phyloP scores from a whole-genome alignment of 768 basidiomycete genomes.

The Tulasnella sp. region DNA sequence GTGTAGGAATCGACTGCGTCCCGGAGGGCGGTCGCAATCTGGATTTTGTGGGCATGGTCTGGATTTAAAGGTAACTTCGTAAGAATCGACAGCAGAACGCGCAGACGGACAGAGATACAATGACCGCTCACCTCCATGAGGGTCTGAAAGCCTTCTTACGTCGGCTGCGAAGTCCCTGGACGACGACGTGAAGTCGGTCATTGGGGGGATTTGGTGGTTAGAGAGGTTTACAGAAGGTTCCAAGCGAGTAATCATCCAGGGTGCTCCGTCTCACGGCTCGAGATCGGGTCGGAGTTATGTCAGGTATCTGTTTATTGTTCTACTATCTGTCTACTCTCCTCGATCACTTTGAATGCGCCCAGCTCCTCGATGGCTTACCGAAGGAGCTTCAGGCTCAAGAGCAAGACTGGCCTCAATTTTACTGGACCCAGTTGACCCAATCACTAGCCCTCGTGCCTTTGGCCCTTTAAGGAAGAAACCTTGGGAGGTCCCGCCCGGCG shows the following conservation, averaged over 20 bases:
- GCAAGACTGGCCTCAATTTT: constrained; percentile 47
- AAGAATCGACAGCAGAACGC: not conserved
- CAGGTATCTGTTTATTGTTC: constrained; percentile 1
- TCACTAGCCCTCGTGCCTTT: constrained; percentile 50
- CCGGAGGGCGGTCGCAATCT: constrained; percentile 70
- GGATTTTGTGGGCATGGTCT: constrained; percentile 52
- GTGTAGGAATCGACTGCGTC: constrained; percentile 77
- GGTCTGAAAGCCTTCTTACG: constrained; percentile 18
- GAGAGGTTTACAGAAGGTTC: not conserved
- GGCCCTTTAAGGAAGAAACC: constrained; percentile 53
- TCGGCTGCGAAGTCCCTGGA: constrained; percentile 25
- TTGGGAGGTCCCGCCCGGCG: not conserved
- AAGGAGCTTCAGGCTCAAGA: constrained; percentile 31
- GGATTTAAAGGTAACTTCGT: not conserved
- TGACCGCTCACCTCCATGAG: constrained; percentile 10
- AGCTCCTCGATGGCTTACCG: constrained; percentile 79
- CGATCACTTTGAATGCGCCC: constrained; percentile 51
- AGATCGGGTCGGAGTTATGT: not conserved
- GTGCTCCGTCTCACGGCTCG: not conserved
- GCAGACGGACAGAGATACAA: not conserved
- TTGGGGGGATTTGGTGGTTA: constrained; percentile 50
- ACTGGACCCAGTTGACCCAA: constrained; percentile 52
- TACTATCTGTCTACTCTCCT: not conserved
- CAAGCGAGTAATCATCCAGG: not conserved
- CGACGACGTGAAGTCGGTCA: constrained; percentile 12